Base-by-base conservation (phyloP, 805 yeast genomes). In the Metschnikowia lunata region DNA sequence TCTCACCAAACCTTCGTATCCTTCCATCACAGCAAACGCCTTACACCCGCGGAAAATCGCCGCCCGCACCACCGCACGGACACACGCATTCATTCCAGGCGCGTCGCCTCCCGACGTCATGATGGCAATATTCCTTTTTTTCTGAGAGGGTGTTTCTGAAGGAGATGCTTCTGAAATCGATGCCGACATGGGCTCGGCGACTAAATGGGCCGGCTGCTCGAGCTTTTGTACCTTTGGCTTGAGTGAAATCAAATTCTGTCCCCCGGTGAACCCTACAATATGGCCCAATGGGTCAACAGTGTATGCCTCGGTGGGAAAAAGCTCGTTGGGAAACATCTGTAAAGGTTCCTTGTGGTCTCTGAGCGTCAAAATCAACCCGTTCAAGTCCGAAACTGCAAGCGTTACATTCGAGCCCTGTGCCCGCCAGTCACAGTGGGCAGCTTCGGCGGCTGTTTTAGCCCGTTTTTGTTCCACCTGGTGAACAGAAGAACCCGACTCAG, bases 101-200 rank as follows among this genome's bases (percentile, higher is more conserved):
- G 88, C 83, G 58, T 83, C 90, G 55, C 90, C 90, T 47, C 90
- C 90, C 1, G 88, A 82, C 0, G 89, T 83, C 88, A 83, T 83
- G 12, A 83, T 85, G 1, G 83, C 90, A 47, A 83, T 80, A 51
- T 62, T 82, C 71, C 64, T 75, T 66, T 36, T 39, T 7, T 23
- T 11, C 13, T 7, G 23, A 26, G 6, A 32, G 13, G 14, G 26
- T 33, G 37, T 10, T 6, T 39, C 32, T 31, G 42, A 10, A 4
- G 29, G 34, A 7, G 31, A 26, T 26, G 32, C n/a, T 31, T 46
- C 49, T 7, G 56, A 50, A 8, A 39, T 43, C 3, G 51, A 35
- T 14, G 46, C 40, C 9, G 52, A 44, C 42, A 51, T 34, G 13
- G 42, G 36, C 23, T 43, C 42, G 37, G 51, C 34, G 18, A 26